phyloP scores from a whole-genome alignment of 139 green algal species.

The Asterochloris erici region DNA sequence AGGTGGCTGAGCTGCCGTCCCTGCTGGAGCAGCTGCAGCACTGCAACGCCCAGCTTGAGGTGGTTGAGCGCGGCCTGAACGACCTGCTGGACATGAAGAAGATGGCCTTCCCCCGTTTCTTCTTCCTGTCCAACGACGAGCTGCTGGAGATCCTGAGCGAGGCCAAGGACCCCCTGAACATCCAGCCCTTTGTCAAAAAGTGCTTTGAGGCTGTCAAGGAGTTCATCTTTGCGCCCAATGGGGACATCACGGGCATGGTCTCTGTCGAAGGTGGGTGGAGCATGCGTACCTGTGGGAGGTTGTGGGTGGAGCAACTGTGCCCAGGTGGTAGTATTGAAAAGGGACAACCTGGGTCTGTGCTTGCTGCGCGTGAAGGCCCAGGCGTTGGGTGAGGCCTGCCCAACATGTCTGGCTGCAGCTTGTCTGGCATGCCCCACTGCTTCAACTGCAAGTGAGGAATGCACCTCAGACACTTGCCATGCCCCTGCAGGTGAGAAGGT shows the following conservation, averaged over 20 bases:
- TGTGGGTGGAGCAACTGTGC: background rate
- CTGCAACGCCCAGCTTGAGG: conserved; percentile 67
- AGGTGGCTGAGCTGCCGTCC: conserved; percentile 51
- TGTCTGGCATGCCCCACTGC: background rate
- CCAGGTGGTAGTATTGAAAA: background rate
- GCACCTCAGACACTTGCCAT: background rate
- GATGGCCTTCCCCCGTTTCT: conserved; percentile 85
- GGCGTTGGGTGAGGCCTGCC: background rate
- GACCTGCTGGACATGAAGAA: conserved; percentile 88
- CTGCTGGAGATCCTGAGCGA: conserved; percentile 78
- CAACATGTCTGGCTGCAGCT: background rate
- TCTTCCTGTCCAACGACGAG: conserved; percentile 84
- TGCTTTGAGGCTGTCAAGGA: conserved; percentile 78
- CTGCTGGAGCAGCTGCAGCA: conserved; percentile 66
- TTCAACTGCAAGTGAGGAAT: background rate
- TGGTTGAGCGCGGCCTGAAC: conserved; percentile 83
- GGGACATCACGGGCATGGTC: conserved; percentile 48
- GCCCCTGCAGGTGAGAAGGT: conserved; percentile 51
- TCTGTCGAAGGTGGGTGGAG: conserved; percentile 45
- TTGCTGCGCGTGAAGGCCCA: background rate
- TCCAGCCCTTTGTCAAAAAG: conserved; percentile 86
- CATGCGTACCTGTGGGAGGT: background rate
- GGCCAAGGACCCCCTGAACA: conserved; percentile 43
- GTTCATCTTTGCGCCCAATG: conserved; percentile 37
- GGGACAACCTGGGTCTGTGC: background rate